Evolutionary conservation across 2,329 filamentous ascomycete species (phyloP), one percentile per base, ranked within the genome.

Genomic region (Apiospora arundinis): DNA sequence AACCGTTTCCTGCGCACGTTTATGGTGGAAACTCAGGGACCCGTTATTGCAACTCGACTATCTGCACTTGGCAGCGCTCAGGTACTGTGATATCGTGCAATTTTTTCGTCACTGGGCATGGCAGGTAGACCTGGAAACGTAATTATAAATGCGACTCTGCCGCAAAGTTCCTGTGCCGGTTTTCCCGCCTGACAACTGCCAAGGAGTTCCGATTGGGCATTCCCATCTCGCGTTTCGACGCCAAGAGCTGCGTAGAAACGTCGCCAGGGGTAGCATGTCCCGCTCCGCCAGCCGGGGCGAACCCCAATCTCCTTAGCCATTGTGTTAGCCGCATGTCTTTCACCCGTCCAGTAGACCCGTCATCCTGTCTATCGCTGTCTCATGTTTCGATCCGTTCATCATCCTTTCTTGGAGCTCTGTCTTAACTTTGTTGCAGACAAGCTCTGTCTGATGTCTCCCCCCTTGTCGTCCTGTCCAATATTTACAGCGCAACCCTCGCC

Each of bases 381-480:
- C 66, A 68, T 68, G 66, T 37, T 68, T 68, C 66, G 32, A 48
- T 48, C 66, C 66, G 66, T 45, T 67, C 66, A 68, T 46, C 66
- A 48, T 68, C 42, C 28, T 46, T 48, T 32, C 25, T 37, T 32
- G 32, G 66, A 9, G 44, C 44, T 28, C 66, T 48, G 44, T 23
- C 66, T 48, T 48, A 37, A n/a, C 44, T 37, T 48, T 68, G 66
- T 68, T 68, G 66, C 66, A 68, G 66, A 37, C 44, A 48, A 68
- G 66, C 66, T 46, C 44, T 48, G 66, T 32, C 66, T 68, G 46
- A 37, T 48, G 44, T 48, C 46, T 48, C 46, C 12, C 32, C 21
- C 56, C 32, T 63, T 12, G 23, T 25, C 32, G 32, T 63, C 18
- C 18, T 14, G 21, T 63, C 9, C 32, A 63, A 18, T 23, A 40